Evolutionary conservation across 2,329 filamentous ascomycete species (phyloP).

Genomic region (Truncatella angustata): DNA sequence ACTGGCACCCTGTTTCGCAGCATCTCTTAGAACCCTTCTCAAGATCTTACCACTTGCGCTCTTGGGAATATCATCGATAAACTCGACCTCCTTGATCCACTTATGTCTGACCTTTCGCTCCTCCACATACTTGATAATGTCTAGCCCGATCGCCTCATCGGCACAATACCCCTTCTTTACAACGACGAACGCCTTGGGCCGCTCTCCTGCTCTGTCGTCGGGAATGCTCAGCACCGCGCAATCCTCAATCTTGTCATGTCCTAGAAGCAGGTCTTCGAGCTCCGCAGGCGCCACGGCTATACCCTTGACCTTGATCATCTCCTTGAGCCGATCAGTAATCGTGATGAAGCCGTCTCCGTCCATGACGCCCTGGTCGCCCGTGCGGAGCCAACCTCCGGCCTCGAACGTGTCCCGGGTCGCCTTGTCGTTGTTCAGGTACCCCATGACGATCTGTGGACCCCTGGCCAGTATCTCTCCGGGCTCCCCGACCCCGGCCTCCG

Average conservation of each 20-base stretch:
- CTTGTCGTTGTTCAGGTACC: conserved; percentile 41
- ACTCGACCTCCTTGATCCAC: conserved; percentile 50
- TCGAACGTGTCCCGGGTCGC: conserved; percentile 35
- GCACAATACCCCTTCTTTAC: conserved; percentile 28
- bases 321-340: conserved; percentile 63
- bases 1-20: conserved; percentile 25
- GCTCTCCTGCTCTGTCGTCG: conserved; percentile 55
- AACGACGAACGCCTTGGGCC: conserved; percentile 57
- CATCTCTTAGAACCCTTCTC: conserved; percentile 48
- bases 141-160: conserved; percentile 30
- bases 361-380: conserved; percentile 55
- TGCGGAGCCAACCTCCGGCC: conserved; percentile 43
- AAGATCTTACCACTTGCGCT: conserved; percentile 61
- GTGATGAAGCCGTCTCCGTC: conserved; percentile 54
- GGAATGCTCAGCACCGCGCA: conserved; percentile 52
- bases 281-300: conserved; percentile 62
- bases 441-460: conserved; percentile 49
- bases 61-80: conserved; percentile 56
- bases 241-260: conserved; percentile 55
- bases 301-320: conserved; percentile 68
- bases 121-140: conserved; percentile 49
- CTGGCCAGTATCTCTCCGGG: conserved; percentile 47
- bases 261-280: conserved; percentile 60
- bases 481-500: conserved; percentile 48
- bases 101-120: conserved; percentile 55